Percentiles rank a stretch among this genome's conserved stretches.
phyloP scores from a whole-genome alignment of 768 basidiomycete genomes.

The Boletus edulis region DNA sequence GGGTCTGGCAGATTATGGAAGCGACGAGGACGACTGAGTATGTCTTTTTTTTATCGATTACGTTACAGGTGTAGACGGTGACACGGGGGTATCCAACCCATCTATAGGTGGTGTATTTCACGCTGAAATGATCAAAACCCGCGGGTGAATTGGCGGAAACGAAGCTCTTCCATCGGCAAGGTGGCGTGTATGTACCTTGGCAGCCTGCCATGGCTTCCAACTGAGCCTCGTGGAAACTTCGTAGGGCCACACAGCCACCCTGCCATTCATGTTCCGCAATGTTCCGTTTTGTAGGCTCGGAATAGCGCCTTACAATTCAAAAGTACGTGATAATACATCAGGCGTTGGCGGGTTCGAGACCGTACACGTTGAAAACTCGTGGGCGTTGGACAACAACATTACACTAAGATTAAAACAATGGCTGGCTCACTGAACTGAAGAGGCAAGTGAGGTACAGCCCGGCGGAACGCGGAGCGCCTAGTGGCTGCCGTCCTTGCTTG shows the following conservation, averaged over 20 bases:
- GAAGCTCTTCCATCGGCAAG: not conserved
- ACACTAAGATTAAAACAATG: not conserved
- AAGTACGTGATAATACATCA: constrained; percentile 17
- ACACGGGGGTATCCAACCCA: too few species aligned
- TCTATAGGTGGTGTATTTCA: constrained; percentile 6
- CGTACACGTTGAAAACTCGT: constrained; percentile 24
- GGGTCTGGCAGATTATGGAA: constrained; percentile 75
- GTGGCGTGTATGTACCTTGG: constrained; percentile 22
- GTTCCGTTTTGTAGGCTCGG: not conserved
- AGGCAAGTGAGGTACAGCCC: not conserved
- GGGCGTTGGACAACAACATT: not conserved
- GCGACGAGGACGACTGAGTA: constrained; percentile 56
- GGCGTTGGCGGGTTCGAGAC: constrained; percentile 7
- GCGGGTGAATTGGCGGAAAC: not conserved
- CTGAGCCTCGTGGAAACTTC: constrained; percentile 16
- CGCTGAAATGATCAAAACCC: not conserved
- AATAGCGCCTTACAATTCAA: constrained; percentile 2
- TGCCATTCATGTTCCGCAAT: not conserved
- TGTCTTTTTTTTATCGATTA: constrained; percentile 1
- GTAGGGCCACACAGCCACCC: constrained; percentile 25
- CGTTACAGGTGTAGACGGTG: not conserved
- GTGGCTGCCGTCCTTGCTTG: constrained; percentile 8
- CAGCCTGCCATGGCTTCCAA: constrained; percentile 23
- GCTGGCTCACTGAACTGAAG: not conserved
- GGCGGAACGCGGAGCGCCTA: constrained; percentile 15